Evolutionary conservation across 139 green algal species (phyloP).

Genomic region (Tetradesmus obliquus): DNA sequence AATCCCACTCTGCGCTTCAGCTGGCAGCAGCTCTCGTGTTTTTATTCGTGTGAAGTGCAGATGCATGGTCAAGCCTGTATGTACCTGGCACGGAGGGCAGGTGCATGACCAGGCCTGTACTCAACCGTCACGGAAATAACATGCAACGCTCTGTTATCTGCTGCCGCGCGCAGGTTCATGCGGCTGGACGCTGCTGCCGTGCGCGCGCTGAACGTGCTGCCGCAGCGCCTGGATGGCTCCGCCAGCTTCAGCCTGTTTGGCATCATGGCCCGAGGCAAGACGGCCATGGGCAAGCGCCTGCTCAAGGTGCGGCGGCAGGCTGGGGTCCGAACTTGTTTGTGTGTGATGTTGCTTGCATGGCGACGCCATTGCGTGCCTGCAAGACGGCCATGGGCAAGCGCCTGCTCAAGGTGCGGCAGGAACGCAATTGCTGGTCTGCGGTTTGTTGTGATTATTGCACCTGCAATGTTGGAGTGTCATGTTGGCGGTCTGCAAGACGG

Average conservation of each 20-base stretch:
- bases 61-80: too few species aligned
- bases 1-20: too few species aligned
- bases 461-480: too few species aligned
- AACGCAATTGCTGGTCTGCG: neutral
- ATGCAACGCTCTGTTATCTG: neutral
- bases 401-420: slow-evolving; percentile 73
- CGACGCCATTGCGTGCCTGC: too few species aligned
- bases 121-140: slow-evolving; percentile 44
- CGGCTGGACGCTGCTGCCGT: slow-evolving; percentile 81
- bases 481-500: too few species aligned
- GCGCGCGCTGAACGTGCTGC: slow-evolving; percentile 94
- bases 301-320: slow-evolving; percentile 71
- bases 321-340: neutral
- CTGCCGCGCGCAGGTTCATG: slow-evolving; percentile 59
- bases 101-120: neutral
- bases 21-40: too few species aligned
- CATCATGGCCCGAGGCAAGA: slow-evolving; percentile 90
- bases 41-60: too few species aligned
- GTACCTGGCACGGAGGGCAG: neutral
- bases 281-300: slow-evolving; percentile 94
- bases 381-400: slow-evolving; percentile 96
- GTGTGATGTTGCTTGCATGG: neutral
- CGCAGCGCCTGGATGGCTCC: slow-evolving; percentile 71
- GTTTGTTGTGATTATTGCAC: too few species aligned
- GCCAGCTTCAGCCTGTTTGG: slow-evolving; percentile 88